These are phyloP conservation scores for Tolypocladium ovalisporum DNA, from an alignment of 2,329 filamentous ascomycete species.

Conservation along the genomic window DNA sequence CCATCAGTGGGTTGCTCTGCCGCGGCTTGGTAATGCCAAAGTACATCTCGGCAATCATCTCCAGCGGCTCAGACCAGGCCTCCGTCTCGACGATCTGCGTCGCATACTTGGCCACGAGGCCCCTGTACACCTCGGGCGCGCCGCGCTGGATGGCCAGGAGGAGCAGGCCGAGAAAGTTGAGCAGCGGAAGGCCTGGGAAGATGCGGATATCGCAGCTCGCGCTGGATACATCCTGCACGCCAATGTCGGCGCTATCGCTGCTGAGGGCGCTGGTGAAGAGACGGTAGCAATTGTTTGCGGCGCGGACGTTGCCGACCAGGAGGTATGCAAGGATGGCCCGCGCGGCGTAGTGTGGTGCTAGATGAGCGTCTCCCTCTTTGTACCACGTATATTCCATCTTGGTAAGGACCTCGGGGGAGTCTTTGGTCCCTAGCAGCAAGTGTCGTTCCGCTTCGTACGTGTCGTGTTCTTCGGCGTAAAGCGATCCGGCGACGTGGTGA, in stretches of 20 bases:
- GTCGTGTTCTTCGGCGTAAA: constrained; percentile 90
- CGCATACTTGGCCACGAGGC: constrained; percentile 73
- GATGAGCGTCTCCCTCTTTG: constrained; percentile 75
- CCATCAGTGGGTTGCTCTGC: constrained; percentile 85
- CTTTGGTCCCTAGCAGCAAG: constrained; percentile 76
- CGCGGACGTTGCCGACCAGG: constrained; percentile 78
- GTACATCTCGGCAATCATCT: constrained; percentile 91
- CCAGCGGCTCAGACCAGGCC: constrained; percentile 71
- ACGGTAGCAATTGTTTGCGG: constrained; percentile 72
- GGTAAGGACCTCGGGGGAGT: constrained; percentile 71
- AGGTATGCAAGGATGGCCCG: constrained; percentile 87
- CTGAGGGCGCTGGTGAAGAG: constrained; percentile 37
- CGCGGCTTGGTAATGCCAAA: constrained; percentile 82
- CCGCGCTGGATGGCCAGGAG: constrained; percentile 76
- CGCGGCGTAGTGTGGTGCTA: constrained; percentile 74
- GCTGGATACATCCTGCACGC: constrained; percentile 71
- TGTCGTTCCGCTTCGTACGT: constrained; percentile 90
- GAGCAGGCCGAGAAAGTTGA: constrained; percentile 86
- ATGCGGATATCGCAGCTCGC: constrained; percentile 63
- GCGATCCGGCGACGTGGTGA: constrained; percentile 78
- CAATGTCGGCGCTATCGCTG: constrained; percentile 39
- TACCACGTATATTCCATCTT: constrained; percentile 93
- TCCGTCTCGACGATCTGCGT: constrained; percentile 65
- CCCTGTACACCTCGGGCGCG: constrained; percentile 65
- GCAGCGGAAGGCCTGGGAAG: constrained; percentile 82